Conservation (phyloP, 2,329 filamentous ascomycete species). For the Beauveria rudraprayagi region DNA sequence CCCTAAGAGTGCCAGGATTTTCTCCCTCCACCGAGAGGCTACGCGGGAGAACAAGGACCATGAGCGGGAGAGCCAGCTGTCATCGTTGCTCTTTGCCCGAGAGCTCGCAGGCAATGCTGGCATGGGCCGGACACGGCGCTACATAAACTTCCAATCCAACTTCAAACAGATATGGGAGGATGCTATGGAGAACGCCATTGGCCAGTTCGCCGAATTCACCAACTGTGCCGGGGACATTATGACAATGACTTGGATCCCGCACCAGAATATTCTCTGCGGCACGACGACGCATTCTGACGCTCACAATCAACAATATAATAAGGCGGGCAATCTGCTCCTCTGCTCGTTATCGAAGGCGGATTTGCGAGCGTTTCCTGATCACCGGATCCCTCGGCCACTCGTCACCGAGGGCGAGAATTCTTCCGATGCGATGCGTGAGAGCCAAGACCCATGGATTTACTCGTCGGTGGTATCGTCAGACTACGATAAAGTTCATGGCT, state of each 20-base stretch:
- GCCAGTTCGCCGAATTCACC: constrained; percentile 46
- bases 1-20: constrained; percentile 14
- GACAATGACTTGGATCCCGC: constrained; percentile 49
- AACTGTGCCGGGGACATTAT: constrained; percentile 55
- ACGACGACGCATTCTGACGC: constrained; percentile 54
- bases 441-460: constrained; percentile 56
- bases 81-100: constrained; percentile 39
- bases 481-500: constrained; percentile 36
- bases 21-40: constrained; percentile 20
- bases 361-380: constrained; percentile 45
- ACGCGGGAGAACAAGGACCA: not conserved
- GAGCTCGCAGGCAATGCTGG: constrained; percentile 39
- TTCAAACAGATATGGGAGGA: constrained; percentile 43
- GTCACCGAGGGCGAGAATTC: constrained; percentile 48
- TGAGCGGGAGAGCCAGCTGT: constrained; percentile 19
- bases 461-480: constrained; percentile 56
- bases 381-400: constrained; percentile 47
- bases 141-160: constrained; percentile 37
- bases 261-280: constrained; percentile 50
- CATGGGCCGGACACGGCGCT: constrained; percentile 32
- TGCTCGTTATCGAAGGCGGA: constrained; percentile 39
- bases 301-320: constrained; percentile 60
- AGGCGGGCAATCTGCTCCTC: constrained; percentile 52
- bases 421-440: constrained; percentile 46
- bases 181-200: constrained; percentile 45